Base-by-base conservation (phyloP, 495 filamentous ascomycete species). In the Xylona heveae region DNA sequence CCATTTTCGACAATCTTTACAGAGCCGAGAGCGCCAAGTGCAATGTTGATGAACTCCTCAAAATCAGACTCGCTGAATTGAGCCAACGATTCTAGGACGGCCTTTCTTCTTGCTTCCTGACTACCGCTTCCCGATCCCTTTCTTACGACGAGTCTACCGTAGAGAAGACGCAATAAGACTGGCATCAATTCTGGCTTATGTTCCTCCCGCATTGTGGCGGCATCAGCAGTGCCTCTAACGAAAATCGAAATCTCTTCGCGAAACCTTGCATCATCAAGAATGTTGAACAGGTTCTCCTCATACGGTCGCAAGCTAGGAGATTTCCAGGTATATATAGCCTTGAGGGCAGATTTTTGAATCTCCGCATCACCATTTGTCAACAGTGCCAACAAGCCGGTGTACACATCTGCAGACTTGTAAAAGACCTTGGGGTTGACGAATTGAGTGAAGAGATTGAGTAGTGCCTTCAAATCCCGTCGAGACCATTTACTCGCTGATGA, bases 211-310 rank as follows among this genome's bases (percentile, higher is more conserved):
- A 94, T 73, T 34, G 69, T 52, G 39, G 72, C 79, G 33, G 83
- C 72, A 6, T 82, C 77, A 4, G 58, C 46, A 7, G 58, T 62
- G 19, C 65, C 51, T 43, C 82, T 78, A 30, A 95, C 68, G 34
- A 95, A 75, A 1, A 82, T 68, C 0, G 80, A 67, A 9, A 95
- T 64, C 51, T 94, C 82, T 43, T 95, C 90, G 42, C 79, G 74
- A 54, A 95, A 94, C 27, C 78, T 61, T 2, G 79, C 67, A 37
- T 95, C 88, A 41, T 99, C 90, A 9, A 95, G 61, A 3, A 99
- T 60, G 39, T 85, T 88, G 23, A 79, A 63, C 5, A 99, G 58
- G 38, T 82, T 77, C 41, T 93, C 84, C 38, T 84, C 66, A 44
- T 93, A 95, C 2, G 71, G 69, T 28, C 60, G 61, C 29, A 99